phyloP scores from a whole-genome alignment of 768 basidiomycete species.

The Gelatoporia subvermispora region DNA sequence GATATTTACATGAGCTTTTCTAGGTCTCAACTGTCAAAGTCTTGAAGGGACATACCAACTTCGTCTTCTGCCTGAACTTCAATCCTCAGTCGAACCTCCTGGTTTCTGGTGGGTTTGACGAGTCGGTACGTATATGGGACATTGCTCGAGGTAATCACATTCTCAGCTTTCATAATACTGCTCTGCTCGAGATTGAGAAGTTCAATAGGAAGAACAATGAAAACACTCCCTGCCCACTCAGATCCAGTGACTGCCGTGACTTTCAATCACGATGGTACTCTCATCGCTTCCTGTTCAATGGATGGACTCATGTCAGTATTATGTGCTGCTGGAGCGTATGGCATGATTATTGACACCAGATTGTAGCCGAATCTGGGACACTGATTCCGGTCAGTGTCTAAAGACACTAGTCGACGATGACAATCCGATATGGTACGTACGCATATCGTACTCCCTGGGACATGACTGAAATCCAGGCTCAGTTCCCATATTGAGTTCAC shows the following conservation, averaged over 20 bases:
- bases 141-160: conserved; percentile 69
- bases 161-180: too few species aligned
- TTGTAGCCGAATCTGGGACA: conserved; percentile 92
- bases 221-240: conserved; percentile 90
- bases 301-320: conserved; percentile 87
- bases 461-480: not conserved
- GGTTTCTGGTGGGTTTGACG: conserved; percentile 93
- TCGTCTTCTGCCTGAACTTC: conserved; percentile 91
- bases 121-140: conserved; percentile 97
- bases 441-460: not conserved
- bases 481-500: conserved; percentile 90
- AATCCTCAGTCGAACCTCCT: conserved; percentile 87
- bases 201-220: conserved; percentile 68
- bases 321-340: not conserved
- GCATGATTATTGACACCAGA: conserved; percentile 1
- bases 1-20: conserved; percentile 10
- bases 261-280: conserved; percentile 92
- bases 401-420: conserved; percentile 97
- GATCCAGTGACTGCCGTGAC: conserved; percentile 94
- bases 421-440: conserved; percentile 79
- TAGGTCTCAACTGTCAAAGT: conserved; percentile 60
- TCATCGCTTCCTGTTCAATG: conserved; percentile 93
- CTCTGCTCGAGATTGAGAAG: too few species aligned
- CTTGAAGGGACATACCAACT: conserved; percentile 84
- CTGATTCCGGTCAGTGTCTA: conserved; percentile 93